phyloP scores from a whole-genome alignment of 768 basidiomycete species.

The Xerocomellus dryophilus region DNA sequence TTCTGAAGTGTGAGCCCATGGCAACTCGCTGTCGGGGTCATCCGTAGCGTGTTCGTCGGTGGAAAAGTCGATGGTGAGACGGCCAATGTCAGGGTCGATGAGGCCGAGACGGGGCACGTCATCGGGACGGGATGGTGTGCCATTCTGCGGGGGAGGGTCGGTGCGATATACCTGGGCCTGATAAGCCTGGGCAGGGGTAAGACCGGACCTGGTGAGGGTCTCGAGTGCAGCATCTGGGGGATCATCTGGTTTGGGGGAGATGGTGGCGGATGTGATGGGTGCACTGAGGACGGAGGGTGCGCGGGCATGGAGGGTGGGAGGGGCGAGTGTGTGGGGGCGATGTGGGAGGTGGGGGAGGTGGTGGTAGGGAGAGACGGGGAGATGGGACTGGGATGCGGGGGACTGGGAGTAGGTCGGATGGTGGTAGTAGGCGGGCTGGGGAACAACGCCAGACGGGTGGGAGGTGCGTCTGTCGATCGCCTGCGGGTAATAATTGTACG shows the following conservation, averaged over 20 bases:
- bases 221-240: constrained; percentile 48
- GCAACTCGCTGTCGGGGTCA: constrained; percentile 53
- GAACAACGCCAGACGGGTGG: constrained; percentile 38
- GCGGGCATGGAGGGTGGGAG: constrained; percentile 42
- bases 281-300: constrained; percentile 51
- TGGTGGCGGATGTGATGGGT: constrained; percentile 41
- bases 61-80: constrained; percentile 57
- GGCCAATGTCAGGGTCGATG: constrained; percentile 56
- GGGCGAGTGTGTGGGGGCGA: constrained; percentile 33
- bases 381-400: constrained; percentile 24
- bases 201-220: constrained; percentile 44
- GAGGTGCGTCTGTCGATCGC: constrained; percentile 48
- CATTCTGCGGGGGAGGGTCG: constrained; percentile 37
- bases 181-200: constrained; percentile 79
- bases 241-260: constrained; percentile 47
- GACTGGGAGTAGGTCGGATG: constrained; percentile 37
- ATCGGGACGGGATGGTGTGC: constrained; percentile 22
- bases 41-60: constrained; percentile 32
- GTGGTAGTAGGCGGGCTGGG: constrained; percentile 27
- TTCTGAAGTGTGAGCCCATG: constrained; percentile 47
- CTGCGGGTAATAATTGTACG: constrained; percentile 40
- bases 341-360: constrained; percentile 22
- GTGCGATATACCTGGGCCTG: constrained; percentile 69
- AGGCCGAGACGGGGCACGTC: constrained; percentile 40
- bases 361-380: constrained; percentile 10